Conservation (phyloP, 2,329 filamentous ascomycete genomes). For the Coniochaeta ligniaria region DNA sequence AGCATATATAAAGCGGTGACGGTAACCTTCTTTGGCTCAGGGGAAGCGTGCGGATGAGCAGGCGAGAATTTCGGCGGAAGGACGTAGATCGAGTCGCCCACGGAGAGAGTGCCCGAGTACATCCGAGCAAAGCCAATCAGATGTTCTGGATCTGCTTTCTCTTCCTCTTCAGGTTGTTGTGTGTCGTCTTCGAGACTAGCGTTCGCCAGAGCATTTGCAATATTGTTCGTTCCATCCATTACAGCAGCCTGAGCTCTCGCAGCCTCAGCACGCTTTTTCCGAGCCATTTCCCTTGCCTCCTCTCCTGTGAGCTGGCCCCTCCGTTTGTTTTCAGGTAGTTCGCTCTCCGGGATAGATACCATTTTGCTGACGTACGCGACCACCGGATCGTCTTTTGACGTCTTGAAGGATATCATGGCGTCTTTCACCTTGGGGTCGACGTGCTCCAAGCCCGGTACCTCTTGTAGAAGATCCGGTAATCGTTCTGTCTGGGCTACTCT, state of each 20-base stretch:
- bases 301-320: conserved; percentile 74
- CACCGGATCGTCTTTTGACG: conserved; percentile 62
- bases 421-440: conserved; percentile 63
- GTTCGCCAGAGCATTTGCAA: conserved; percentile 54
- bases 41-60: conserved; percentile 61
- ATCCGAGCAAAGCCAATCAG: conserved; percentile 91
- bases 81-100: conserved; percentile 88
- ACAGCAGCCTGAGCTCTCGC: conserved; percentile 64
- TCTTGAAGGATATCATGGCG: conserved; percentile 79
- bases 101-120: conserved; percentile 82
- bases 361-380: conserved; percentile 98
- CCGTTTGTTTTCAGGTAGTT: conserved; percentile 80
- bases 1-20: conserved; percentile 88
- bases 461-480: conserved; percentile 70
- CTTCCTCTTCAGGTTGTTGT: conserved; percentile 31
- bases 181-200: conserved; percentile 49
- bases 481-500: conserved; percentile 70
- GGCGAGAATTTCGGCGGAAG: conserved; percentile 90
- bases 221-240: conserved; percentile 34
- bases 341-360: conserved; percentile 89
- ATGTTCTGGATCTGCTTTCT: conserved; percentile 70
- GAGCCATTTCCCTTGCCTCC: conserved; percentile 80
- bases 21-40: conserved; percentile 73
- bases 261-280: conserved; percentile 84
- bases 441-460: conserved; percentile 67